Conservation (phyloP, 2,329 filamentous ascomycete species). For the Tympanopsis confertula region DNA sequence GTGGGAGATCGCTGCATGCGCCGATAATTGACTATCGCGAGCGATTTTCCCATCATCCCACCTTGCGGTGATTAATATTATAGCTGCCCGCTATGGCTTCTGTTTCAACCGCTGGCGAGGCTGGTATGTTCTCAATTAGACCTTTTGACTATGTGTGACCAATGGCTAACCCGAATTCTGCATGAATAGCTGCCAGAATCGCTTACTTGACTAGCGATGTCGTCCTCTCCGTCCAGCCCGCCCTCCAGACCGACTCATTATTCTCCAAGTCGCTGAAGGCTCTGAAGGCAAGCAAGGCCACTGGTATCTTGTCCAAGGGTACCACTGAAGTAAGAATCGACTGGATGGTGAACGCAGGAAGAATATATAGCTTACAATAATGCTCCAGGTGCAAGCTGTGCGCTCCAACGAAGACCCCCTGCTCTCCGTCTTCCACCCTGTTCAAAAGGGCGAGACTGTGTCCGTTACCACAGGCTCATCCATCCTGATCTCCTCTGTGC, state of each 20-base stretch:
- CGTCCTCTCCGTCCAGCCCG: conserved; percentile 84
- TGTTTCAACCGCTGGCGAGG: not conserved
- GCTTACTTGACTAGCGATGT: conserved; percentile 92
- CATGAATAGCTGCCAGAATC: conserved; percentile 75
- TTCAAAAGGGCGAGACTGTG: conserved; percentile 74
- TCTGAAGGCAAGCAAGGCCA: not conserved
- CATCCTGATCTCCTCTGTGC: conserved; percentile 77
- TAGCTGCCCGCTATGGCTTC: conserved; percentile 7
- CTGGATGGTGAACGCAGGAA: no score
- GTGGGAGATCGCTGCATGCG: no score
- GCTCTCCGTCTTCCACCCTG: conserved; percentile 77
- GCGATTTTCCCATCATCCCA: no score
- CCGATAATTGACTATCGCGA: no score
- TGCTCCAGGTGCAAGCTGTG: conserved; percentile 52
- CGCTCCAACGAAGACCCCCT: conserved; percentile 88
- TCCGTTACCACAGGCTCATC: conserved; percentile 79
- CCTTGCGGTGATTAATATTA: no score
- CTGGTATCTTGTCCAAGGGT: not conserved
- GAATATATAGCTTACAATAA: not conserved
- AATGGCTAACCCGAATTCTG: not conserved
- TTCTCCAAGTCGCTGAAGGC: conserved; percentile 18
- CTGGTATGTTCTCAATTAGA: not conserved
- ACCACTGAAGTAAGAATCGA: not conserved
- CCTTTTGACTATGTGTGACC: not conserved
- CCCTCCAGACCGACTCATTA: conserved; percentile 33